A percentile compares a stretch with the other conserved stretches of the same genome.
phyloP scores from a whole-genome alignment of 1,139 yeast species.

The Scheffersomyces lignicola region DNA sequence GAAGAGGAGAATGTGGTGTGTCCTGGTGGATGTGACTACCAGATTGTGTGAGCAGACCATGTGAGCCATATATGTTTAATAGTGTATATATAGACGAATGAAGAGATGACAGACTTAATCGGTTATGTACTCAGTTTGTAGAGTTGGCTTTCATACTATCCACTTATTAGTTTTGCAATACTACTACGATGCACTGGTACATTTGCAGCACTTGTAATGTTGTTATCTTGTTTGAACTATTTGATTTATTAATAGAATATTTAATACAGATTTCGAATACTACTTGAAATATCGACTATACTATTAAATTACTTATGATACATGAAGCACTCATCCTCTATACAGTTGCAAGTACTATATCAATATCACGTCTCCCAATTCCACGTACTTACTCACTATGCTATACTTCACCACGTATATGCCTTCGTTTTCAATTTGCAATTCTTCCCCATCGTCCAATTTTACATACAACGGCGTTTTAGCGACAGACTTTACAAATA shows the following conservation, averaged over 20 bases:
- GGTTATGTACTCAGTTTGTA: no score
- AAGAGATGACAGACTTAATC: no score
- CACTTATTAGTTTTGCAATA: no score
- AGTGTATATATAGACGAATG: no score
- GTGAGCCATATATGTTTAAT: neutral
- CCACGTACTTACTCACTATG: conserved; percentile 42
- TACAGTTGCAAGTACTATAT: conserved; percentile 22
- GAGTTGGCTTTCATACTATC: no score
- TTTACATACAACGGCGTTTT: conserved; percentile 24
- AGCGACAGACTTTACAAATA: conserved; percentile 61
- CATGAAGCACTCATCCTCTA: neutral
- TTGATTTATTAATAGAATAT: no score
- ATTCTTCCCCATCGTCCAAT: conserved; percentile 58
- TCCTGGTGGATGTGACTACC: conserved; percentile 69
- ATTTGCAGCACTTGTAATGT: no score
- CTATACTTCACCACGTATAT: conserved; percentile 76
- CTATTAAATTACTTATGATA: no score
- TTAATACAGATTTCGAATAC: no score
- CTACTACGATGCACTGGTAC: no score
- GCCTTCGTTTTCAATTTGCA: conserved; percentile 65
- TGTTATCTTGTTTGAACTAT: no score
- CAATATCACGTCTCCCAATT: conserved; percentile 43
- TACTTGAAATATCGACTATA: no score
- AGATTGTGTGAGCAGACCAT: conserved; percentile 10
- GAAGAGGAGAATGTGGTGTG: conserved; percentile 66